Evolutionary conservation across 176 grass and related monocot genomes (phyloP).

Genomic region (Alloteropsis semialata): DNA sequence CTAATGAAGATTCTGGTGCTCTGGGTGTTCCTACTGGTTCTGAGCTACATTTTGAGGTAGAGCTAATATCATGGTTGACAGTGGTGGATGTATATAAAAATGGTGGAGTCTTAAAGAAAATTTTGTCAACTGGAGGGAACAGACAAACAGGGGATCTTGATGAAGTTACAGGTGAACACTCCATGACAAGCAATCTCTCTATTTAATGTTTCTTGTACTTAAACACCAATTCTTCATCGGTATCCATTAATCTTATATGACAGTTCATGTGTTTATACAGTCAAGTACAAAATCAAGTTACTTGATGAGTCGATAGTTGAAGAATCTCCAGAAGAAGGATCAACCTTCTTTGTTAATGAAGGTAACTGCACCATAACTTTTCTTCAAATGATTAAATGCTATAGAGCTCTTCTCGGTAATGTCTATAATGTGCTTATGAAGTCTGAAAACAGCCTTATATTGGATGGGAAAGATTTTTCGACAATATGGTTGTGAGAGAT

Average conservation of each 20-base stretch:
- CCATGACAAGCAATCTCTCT: neutral
- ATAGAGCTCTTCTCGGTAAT: neutral
- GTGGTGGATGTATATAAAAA: conserved; percentile 41
- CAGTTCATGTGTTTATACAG: neutral
- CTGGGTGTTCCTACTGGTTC: conserved; percentile 28
- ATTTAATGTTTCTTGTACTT: neutral
- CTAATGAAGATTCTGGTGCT: conserved; percentile 8
- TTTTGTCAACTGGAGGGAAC: conserved; percentile 21
- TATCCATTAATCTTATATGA: neutral
- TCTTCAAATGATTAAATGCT: neutral
- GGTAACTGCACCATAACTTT: conserved; percentile 2
- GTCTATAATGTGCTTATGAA: neutral
- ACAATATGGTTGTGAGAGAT: neutral
- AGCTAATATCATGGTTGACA: conserved; percentile 40
- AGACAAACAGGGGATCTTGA: conserved; percentile 40
- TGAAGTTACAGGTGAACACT: conserved; percentile 29
- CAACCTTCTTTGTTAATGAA: conserved; percentile 37
- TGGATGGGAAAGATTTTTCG: neutral
- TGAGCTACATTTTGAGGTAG: conserved; percentile 44
- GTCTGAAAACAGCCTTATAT: neutral
- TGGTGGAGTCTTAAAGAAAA: conserved; percentile 41
- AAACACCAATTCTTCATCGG: neutral
- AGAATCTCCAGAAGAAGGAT: conserved; percentile 41
- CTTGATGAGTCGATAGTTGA: conserved; percentile 36
- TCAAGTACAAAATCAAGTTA: conserved; percentile 40